Percentiles rank a stretch among this genome's conserved stretches.
Conservation (phyloP, 139 green algal species). For the Micractinium sp. region DNA sequence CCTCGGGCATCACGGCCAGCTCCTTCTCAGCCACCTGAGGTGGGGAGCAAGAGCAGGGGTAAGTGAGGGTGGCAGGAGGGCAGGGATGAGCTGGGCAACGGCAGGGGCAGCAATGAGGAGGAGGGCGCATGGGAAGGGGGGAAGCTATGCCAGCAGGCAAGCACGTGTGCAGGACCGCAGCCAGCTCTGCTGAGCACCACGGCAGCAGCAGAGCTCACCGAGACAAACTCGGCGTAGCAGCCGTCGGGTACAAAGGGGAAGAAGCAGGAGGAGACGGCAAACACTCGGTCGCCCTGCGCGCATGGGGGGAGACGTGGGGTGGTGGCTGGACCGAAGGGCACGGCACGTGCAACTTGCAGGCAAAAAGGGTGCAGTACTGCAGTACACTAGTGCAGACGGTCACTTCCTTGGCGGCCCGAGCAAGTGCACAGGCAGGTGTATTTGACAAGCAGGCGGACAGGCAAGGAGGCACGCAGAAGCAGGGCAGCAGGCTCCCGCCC, state of each 20-base stretch:
- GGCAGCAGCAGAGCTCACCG: background rate
- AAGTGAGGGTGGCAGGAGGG: too few species aligned
- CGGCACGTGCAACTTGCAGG: background rate
- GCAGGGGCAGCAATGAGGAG: background rate
- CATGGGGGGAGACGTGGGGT: background rate
- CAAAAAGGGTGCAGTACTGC: background rate
- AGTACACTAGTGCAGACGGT: background rate
- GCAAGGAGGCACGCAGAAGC: background rate
- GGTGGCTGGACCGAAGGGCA: background rate
- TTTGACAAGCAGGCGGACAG: background rate
- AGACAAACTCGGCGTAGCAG: background rate
- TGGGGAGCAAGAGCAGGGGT: too few species aligned
- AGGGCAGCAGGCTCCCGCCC: too few species aligned
- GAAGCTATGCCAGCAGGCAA: too few species aligned
- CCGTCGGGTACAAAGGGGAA: background rate
- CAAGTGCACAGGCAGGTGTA: background rate
- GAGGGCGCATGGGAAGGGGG: too few species aligned
- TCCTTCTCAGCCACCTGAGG: background rate
- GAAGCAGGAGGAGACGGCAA: conserved; percentile 14
- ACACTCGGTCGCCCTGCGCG: conserved; percentile 14
- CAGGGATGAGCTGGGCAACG: too few species aligned
- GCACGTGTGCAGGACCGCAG: too few species aligned
- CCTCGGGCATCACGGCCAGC: background rate
- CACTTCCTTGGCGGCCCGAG: background rate
- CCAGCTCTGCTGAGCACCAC: too few species aligned